Base-by-base conservation (phyloP, 2,329 filamentous ascomycete genomes). In the Hirsutella thompsonii region DNA sequence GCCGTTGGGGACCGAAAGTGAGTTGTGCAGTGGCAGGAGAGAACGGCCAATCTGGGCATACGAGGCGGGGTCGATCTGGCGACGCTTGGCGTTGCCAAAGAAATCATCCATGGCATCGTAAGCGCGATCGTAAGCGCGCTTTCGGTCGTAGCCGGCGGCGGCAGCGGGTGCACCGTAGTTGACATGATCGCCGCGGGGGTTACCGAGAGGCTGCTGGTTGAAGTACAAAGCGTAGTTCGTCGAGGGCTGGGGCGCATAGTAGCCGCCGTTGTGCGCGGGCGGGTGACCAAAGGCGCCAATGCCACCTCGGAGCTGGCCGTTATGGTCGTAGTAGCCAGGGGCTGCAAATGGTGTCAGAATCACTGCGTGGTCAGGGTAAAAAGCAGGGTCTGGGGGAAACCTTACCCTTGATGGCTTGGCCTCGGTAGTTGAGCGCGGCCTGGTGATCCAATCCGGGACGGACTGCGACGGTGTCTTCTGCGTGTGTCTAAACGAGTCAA, bases 21-120 rank as follows among this genome's bases (percentile, higher is more conserved):
- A 70, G 40, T 78, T 77, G 57, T 92, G 85, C 11, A 94, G 73
- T 46, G 84, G 83, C 58, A 90, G 76, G 44, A 98, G 74, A 46
- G 89, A 83, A 58, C 92, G 86, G 51, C 88, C 88, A 48, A 98
- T 88, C 56, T 93, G 85, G 43, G 83, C 74, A 62, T 95, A 96
- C n/a, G 83, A 92, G 41, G 74, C 74, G 3, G 89, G 84, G 58
- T 96, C 87, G 50, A 96, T 83, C 52, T 88, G 80, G 55, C 88
- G 83, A 53, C 89, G 85, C 72, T 95, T 96, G 51, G 88, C 80
- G 57, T 85, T 87, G 50, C 84, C 86, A 50, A 96, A 94, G 67
- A 96, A 94, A 58, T 94, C 87, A 56, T 94, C 90, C 44, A 95
- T 69, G 44, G 85, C 83, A 55, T 95, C 88, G 51, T 82, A 86